Evolutionary conservation across 768 basidiomycete genomes (phyloP).

Genomic region (Kockovaella imperatae): DNA sequence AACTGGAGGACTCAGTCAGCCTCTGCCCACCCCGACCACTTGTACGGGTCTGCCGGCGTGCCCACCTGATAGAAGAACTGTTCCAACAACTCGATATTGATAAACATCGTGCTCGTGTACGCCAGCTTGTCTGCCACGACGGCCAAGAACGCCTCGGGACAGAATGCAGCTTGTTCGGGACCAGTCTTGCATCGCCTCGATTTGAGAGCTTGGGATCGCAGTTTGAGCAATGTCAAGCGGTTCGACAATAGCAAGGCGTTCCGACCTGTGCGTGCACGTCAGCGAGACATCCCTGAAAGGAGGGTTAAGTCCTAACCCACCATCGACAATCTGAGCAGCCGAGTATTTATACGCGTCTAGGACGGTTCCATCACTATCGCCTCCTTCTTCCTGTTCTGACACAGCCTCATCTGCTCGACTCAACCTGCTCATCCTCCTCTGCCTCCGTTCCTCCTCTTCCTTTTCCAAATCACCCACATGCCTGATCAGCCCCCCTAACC

Average conservation of each 20-base stretch:
- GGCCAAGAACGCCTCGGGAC: conserved; percentile 93
- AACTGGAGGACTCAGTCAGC: conserved; percentile 53
- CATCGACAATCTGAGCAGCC: conserved; percentile 83
- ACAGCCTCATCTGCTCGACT: conserved; percentile 1
- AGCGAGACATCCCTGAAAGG: neutral
- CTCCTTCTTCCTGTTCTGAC: conserved; percentile 7
- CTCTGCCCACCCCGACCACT: neutral
- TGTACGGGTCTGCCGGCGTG: conserved; percentile 1
- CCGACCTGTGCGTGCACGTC: conserved; percentile 55
- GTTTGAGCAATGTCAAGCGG: conserved; percentile 70
- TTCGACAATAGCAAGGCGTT: conserved; percentile 84
- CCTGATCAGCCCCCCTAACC: conserved; percentile 63
- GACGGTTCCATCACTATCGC: conserved; percentile 46
- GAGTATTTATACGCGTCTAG: conserved; percentile 81
- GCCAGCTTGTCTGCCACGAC: conserved; percentile 96
- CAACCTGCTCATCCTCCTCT: conserved; percentile 16
- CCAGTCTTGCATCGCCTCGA: conserved; percentile 82
- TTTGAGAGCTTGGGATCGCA: conserved; percentile 75
- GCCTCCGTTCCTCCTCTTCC: conserved; percentile 46
- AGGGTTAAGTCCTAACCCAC: conserved; percentile 51
- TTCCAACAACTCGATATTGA: conserved; percentile 94
- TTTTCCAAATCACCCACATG: conserved; percentile 81
- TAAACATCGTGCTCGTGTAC: conserved; percentile 93
- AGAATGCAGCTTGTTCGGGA: conserved; percentile 78
- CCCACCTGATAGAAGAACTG: conserved; percentile 96